Evolutionary conservation across 768 basidiomycete species (phyloP).

Genomic region (Pisolithus microcarpus): DNA sequence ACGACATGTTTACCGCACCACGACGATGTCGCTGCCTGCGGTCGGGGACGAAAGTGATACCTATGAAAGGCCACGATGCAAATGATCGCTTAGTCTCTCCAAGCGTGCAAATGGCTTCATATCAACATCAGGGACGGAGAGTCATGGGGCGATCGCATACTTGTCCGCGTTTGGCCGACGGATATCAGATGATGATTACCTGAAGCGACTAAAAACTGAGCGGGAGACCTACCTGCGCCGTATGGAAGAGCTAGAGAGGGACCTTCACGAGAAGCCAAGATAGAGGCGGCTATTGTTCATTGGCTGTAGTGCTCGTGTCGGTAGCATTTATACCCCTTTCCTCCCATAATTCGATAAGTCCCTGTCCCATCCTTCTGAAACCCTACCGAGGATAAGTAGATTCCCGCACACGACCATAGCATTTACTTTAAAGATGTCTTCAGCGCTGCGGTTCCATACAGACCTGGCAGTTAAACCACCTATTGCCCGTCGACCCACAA

Average conservation of each 20-base stretch:
- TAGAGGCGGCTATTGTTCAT: not conserved
- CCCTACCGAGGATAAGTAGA: conserved; percentile 55
- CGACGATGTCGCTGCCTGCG: not conserved
- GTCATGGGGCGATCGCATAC: conserved; percentile 33
- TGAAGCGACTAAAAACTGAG: conserved; percentile 49
- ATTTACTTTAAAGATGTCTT: conserved; percentile 56
- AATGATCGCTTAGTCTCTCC: not conserved
- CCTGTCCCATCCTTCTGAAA: conserved; percentile 52
- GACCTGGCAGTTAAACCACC: conserved; percentile 36
- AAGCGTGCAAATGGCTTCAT: conserved; percentile 12
- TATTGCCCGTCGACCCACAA: conserved; percentile 29
- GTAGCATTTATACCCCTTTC: conserved; percentile 1
- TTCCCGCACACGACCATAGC: conserved; percentile 43
- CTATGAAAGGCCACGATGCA: not conserved
- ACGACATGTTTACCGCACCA: conserved; percentile 40
- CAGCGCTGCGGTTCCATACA: conserved; percentile 40
- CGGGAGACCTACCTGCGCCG: conserved; percentile 47
- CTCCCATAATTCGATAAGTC: conserved; percentile 55
- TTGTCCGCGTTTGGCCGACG: conserved; percentile 28
- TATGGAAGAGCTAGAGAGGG: conserved; percentile 52
- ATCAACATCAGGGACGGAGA: not conserved
- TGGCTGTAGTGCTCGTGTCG: not conserved
- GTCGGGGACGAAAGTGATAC: not conserved
- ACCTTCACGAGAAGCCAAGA: conserved; percentile 12
- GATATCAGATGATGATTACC: conserved; percentile 68